Evolutionary conservation across 345 rosid species (phyloP).

Genomic region (Citrus trifoliata): DNA sequence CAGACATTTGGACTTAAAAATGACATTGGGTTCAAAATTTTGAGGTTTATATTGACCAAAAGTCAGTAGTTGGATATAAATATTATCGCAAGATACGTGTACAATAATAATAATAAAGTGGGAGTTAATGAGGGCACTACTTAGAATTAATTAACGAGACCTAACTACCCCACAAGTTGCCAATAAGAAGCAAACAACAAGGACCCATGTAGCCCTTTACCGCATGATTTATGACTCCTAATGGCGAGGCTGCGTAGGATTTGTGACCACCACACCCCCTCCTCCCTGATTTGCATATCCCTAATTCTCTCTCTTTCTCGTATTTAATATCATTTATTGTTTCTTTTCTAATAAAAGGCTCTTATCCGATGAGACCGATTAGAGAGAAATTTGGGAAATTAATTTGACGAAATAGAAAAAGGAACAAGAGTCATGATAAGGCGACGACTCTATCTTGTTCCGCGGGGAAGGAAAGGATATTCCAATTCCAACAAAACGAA

Average conservation of each 20-base stretch:
- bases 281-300: not conserved
- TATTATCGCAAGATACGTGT: not conserved
- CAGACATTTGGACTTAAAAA: not conserved
- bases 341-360: not conserved
- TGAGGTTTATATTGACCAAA: no score
- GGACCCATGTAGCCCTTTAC: not conserved
- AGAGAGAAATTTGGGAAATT: not conserved
- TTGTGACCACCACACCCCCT: not conserved
- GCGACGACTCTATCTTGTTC: not conserved
- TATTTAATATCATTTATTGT: no score
- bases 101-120: not conserved
- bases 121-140: not conserved
- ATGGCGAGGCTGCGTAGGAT: not conserved
- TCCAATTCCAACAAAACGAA: slow-evolving; percentile 10
- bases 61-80: no score
- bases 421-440: not conserved
- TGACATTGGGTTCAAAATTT: no score
- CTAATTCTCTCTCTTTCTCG: not conserved
- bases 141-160: not conserved
- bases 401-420: not conserved
- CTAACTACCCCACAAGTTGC: not conserved
- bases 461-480: slow-evolving; percentile 37
- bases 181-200: not conserved
- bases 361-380: not conserved
- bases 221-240: not conserved